phyloP scores from a whole-genome alignment of 768 basidiomycete genomes.

The Nevesoporus exiguus region DNA sequence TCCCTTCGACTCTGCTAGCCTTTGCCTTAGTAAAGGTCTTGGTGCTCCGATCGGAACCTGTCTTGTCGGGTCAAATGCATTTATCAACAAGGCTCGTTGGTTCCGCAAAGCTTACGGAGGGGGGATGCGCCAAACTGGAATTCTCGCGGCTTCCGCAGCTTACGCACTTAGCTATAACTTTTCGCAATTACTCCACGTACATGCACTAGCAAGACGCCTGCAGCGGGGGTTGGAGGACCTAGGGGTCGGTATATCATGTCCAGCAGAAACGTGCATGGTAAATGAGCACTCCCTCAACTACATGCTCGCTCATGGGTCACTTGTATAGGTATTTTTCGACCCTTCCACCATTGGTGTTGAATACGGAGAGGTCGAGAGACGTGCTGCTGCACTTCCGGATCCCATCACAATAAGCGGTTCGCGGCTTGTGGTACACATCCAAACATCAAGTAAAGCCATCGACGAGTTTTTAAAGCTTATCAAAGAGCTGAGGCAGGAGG shows the following conservation, averaged over 20 bases:
- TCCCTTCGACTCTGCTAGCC: slow-evolving; percentile 88
- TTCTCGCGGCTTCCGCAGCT: slow-evolving; percentile 78
- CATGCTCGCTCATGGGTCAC: background rate
- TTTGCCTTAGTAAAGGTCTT: slow-evolving; percentile 96
- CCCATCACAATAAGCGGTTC: slow-evolving; percentile 69
- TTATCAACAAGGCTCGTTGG: slow-evolving; percentile 77
- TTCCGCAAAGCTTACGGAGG: slow-evolving; percentile 95
- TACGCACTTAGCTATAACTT: slow-evolving; percentile 87
- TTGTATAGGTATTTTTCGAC: slow-evolving; percentile 73
- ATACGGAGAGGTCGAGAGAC: slow-evolving; percentile 63
- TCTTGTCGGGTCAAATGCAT: slow-evolving; percentile 74
- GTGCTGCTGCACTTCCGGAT: slow-evolving; percentile 57
- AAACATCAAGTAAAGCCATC: slow-evolving; percentile 75
- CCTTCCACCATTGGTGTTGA: slow-evolving; percentile 66
- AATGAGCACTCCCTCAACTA: slow-evolving; percentile 15
- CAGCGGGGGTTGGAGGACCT: slow-evolving; percentile 68
- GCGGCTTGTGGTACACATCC: slow-evolving; percentile 87
- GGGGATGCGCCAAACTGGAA: slow-evolving; percentile 91
- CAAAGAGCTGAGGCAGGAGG: slow-evolving; percentile 61
- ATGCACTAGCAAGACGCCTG: slow-evolving; percentile 67
- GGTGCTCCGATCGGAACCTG: slow-evolving; percentile 86
- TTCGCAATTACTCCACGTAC: slow-evolving; percentile 67
- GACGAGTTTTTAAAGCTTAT: slow-evolving; percentile 74
- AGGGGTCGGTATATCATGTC: slow-evolving; percentile 66
- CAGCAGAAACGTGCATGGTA: slow-evolving; percentile 92